Evolutionary conservation across 208 protist genomes (phyloP).

Genomic region (Leishmania tropica): DNA sequence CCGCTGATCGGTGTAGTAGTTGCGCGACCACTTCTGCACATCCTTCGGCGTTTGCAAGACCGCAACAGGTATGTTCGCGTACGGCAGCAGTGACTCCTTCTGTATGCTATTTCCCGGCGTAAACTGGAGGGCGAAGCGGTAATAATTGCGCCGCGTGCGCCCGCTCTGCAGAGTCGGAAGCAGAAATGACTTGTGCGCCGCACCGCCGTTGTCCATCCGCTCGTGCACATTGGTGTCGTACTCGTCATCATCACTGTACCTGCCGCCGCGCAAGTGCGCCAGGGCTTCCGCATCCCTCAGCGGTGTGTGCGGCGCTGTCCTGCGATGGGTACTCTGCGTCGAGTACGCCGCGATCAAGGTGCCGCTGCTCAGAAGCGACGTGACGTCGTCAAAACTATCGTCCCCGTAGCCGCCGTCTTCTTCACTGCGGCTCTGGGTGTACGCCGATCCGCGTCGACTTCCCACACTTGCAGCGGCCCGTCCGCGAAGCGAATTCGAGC

Average conservation of each 20-base stretch:
- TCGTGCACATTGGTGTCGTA: not conserved
- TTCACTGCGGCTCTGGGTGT: not conserved
- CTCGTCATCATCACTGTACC: conserved; percentile 22
- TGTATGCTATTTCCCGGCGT: conserved; percentile 56
- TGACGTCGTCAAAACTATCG: not conserved
- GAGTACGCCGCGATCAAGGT: not conserved
- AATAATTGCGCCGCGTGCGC: conserved; percentile 27
- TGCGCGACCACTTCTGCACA: conserved; percentile 60
- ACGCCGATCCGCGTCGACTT: not conserved
- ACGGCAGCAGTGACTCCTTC: conserved; percentile 58
- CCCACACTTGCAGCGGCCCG: not conserved
- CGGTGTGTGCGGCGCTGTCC: not conserved
- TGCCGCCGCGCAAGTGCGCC: not conserved
- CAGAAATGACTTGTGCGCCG: conserved; percentile 21
- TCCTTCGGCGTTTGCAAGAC: conserved; percentile 58
- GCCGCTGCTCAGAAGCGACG: not conserved
- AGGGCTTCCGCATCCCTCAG: not conserved
- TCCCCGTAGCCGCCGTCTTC: not conserved
- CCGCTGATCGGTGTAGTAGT: conserved; percentile 68
- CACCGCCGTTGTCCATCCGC: not conserved
- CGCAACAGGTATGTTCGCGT: conserved; percentile 64
- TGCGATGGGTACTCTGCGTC: not conserved
- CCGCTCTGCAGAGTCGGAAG: conserved; percentile 45
- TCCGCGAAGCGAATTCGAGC: not conserved
- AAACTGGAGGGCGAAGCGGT: conserved; percentile 75